These are phyloP conservation scores for Pestalotiopsis sp. DNA, from an alignment of 2,329 filamentous ascomycete species.

Conservation along the genomic window DNA sequence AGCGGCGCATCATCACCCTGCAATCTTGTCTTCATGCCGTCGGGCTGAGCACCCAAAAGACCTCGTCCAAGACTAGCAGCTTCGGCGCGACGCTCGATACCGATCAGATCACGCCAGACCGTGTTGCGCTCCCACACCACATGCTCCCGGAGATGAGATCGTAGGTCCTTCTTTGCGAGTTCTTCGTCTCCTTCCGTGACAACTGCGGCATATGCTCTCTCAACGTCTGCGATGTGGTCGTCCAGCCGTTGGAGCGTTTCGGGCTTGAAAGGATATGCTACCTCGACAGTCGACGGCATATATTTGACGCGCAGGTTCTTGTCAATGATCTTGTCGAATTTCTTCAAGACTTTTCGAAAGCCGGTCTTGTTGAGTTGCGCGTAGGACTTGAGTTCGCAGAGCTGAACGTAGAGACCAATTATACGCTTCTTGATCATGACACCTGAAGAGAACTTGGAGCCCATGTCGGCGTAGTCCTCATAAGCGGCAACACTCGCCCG, in stretches of 20 bases:
- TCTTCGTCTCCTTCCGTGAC: slow-evolving; percentile 79
- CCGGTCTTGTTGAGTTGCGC: slow-evolving; percentile 95
- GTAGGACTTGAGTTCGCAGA: slow-evolving; percentile 95
- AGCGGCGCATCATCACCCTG: slow-evolving; percentile 80
- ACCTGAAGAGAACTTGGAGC: slow-evolving; percentile 63
- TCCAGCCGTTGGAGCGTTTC: slow-evolving; percentile 71
- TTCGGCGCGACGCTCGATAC: slow-evolving; percentile 92
- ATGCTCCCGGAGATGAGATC: slow-evolving; percentile 90
- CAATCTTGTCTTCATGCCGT: slow-evolving; percentile 66
- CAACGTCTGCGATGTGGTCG: slow-evolving; percentile 71
- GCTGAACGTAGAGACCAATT: slow-evolving; percentile 81
- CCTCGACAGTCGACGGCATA: slow-evolving; percentile 70
- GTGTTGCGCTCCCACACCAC: slow-evolving; percentile 99
- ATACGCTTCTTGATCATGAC: slow-evolving; percentile 93
- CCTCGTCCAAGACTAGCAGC: slow-evolving; percentile 88
- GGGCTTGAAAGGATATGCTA: slow-evolving; percentile 78
- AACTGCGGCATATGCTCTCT: slow-evolving; percentile 76
- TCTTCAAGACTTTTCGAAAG: slow-evolving; percentile 95
- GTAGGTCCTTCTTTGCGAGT: slow-evolving; percentile 79
- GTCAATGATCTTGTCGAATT: slow-evolving; percentile 96
- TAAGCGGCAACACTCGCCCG: slow-evolving; percentile 64
- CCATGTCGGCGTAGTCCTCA: slow-evolving; percentile 78
- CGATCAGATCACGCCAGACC: slow-evolving; percentile 98
- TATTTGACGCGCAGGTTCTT: slow-evolving; percentile 77
- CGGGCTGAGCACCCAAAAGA: slow-evolving; percentile 73